Evolutionary conservation across 1,139 yeast species (phyloP), one percentile per base, ranked within the genome.

Genomic region (Saccharomyces pastorianus): DNA sequence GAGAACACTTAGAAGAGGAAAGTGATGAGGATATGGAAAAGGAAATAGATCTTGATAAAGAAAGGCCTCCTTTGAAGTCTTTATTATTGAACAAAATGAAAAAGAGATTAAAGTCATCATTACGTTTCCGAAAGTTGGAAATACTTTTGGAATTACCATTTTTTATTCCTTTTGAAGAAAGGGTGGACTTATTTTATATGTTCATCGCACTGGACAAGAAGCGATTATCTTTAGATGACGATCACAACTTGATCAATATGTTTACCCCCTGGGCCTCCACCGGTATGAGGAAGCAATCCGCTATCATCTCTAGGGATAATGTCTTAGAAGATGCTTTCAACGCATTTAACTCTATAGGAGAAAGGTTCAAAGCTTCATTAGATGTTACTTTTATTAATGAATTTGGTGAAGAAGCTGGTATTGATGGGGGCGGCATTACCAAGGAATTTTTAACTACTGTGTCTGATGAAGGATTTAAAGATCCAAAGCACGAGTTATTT

Each of bases 371-470:
- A 63, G 68, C 78, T 26, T 77, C 75, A 41, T 70, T 91, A 14
- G 74, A 80, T 2, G 90, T 93, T 3, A 77, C 79, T 6, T 90
- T 93, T 64, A 74, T 73, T 51, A 87, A 88, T 64, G 81, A 84
- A 56, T 80, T 84, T 69, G 96, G 95, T 0, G 81, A 79, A 28
- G 79, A 75, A 47, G 93, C 87, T 0, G 99, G 99, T 0, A 85
- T 93, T 53, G 99, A 93, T 70, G 99, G 99, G 4, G 99, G 99
- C 9, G 99, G 99, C 1, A 75, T 93, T 25, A 91, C 98, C 0
- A 91, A 93, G 67, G 99, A 93, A 64, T 84, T 93, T 61, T 72
- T 93, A 54, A 89, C 93, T 1, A 76, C 85, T 51, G 84, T 89
- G 0, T 81, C 85, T 1, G 74, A 74, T 8, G 89, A 86, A 60